These are phyloP conservation scores for Metschnikowia anglica DNA, from an alignment of 805 yeast species.

Conservation along the genomic window DNA sequence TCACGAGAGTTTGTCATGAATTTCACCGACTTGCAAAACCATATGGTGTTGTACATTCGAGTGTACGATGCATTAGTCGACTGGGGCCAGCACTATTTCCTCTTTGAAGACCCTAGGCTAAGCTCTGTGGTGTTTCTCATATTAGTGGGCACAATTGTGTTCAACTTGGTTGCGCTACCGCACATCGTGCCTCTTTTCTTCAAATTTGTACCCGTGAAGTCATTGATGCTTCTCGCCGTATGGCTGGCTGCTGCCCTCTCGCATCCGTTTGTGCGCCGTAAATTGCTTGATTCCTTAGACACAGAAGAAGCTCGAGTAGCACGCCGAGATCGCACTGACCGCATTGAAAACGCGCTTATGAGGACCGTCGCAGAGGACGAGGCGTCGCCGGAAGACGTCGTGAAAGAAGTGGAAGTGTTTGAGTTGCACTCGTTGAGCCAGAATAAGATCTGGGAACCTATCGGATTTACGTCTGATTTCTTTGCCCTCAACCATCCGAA, in stretches of 20 bases:
- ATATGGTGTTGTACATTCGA: conserved; percentile 63
- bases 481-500: conserved; percentile 47
- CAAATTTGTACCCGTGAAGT: conserved; percentile 28
- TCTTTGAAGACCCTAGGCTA: conserved; percentile 59
- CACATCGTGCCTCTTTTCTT: conserved; percentile 32
- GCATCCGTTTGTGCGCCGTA: conserved; percentile 56
- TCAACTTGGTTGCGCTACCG: conserved; percentile 30
- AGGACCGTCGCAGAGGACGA: conserved; percentile 12
- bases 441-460: conserved; percentile 59
- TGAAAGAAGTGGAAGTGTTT: conserved; percentile 57
- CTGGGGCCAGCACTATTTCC: conserved; percentile 55
- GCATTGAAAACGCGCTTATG: conserved; percentile 42
- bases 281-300: conserved; percentile 56
- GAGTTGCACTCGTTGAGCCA: conserved; percentile 60
- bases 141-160: conserved; percentile 25
- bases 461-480: conserved; percentile 56
- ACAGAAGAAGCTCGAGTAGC: conserved; percentile 66
- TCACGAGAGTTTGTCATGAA: conserved; percentile 76
- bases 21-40: conserved; percentile 81
- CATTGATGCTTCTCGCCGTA: conserved; percentile 35
- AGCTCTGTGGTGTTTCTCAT: conserved; percentile 52
- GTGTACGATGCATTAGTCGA: conserved; percentile 57
- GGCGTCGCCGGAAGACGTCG: conserved; percentile 8
- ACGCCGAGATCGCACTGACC: conserved; percentile 48
- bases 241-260: conserved; percentile 48